These are phyloP conservation scores for Cyclostephanos tholiformis DNA, from an alignment of 108 stramenopile genomes.

Conservation along the genomic window DNA sequence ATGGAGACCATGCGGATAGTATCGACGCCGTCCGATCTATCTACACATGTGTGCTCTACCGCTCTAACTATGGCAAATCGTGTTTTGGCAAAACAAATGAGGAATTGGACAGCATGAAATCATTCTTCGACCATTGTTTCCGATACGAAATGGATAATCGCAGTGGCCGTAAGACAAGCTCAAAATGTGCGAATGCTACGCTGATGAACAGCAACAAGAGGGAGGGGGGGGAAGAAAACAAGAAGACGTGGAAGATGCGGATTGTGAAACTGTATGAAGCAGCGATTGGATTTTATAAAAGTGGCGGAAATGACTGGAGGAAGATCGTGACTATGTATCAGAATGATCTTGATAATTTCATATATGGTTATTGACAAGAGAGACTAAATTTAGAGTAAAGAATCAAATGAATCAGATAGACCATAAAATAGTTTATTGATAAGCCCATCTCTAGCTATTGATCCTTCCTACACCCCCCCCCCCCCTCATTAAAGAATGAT, in stretches of 20 bases:
- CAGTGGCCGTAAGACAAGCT: neutral
- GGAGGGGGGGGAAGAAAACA: slow-evolving; percentile 24
- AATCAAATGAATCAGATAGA: too few relatives aligned
- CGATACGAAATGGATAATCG: slow-evolving; percentile 34
- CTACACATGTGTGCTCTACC: slow-evolving; percentile 63
- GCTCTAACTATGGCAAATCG: slow-evolving; percentile 41
- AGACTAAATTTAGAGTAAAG: too few relatives aligned
- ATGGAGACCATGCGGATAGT: neutral
- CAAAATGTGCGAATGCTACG: slow-evolving; percentile 4
- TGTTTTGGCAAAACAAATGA: slow-evolving; percentile 37
- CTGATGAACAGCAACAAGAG: slow-evolving; percentile 14
- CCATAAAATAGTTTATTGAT: too few relatives aligned
- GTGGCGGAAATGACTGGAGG: slow-evolving; percentile 23
- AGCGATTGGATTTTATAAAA: slow-evolving; percentile 57
- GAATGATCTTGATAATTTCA: slow-evolving; percentile 32
- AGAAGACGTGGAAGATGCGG: slow-evolving; percentile 27
- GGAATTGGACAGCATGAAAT: slow-evolving; percentile 44
- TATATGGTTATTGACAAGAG: slow-evolving; percentile 21
- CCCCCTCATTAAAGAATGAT: too few relatives aligned
- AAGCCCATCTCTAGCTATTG: too few relatives aligned
- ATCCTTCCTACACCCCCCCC: too few relatives aligned
- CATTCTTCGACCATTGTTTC: slow-evolving; percentile 58
- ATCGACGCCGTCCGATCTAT: slow-evolving; percentile 54
- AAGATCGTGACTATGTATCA: slow-evolving; percentile 28
- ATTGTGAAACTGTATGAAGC: slow-evolving; percentile 58